phyloP scores from a whole-genome alignment of 2,329 filamentous ascomycete species.

The Raffaelea arxii region DNA sequence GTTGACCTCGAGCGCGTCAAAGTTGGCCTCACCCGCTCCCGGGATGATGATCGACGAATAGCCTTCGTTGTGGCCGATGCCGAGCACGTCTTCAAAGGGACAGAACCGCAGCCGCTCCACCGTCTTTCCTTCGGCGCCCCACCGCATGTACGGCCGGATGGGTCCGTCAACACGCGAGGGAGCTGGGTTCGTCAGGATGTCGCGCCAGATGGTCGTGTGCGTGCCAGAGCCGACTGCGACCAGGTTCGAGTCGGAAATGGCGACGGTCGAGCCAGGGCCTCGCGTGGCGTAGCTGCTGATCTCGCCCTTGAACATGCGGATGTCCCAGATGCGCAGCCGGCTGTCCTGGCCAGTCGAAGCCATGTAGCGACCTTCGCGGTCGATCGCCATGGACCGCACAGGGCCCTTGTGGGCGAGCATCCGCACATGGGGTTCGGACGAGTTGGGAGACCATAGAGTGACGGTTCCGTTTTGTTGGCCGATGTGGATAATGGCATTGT shows the following conservation, averaged over 20 bases:
- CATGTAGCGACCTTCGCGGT: slow-evolving; percentile 68
- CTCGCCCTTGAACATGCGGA: slow-evolving; percentile 51
- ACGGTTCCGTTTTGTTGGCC: slow-evolving; percentile 95
- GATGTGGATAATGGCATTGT: slow-evolving; percentile 84
- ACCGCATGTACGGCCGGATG: slow-evolving; percentile 83
- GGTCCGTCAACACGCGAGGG: slow-evolving; percentile 60
- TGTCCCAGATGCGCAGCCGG: slow-evolving; percentile 15
- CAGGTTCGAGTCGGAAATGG: slow-evolving; percentile 81
- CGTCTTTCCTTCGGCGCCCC: slow-evolving; percentile 75
- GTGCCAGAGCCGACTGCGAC: slow-evolving; percentile 90
- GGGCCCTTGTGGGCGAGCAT: slow-evolving; percentile 83
- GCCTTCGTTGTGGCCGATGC: slow-evolving; percentile 66
- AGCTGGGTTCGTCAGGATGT: slow-evolving; percentile 47
- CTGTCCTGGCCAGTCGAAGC: slow-evolving; percentile 15
- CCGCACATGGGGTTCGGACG: slow-evolving; percentile 77
- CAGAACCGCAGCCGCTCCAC: slow-evolving; percentile 85
- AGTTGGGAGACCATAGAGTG: slow-evolving; percentile 92
- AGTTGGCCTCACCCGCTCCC: slow-evolving; percentile 94
- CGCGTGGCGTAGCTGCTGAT: slow-evolving; percentile 82
- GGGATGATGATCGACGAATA: slow-evolving; percentile 88
- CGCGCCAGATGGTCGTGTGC: slow-evolving; percentile 83
- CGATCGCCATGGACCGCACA: slow-evolving; percentile 74
- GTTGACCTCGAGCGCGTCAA: slow-evolving; percentile 86
- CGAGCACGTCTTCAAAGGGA: slow-evolving; percentile 87
- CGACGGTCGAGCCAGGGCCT: slow-evolving; percentile 70